These are phyloP conservation scores for Aureobasidium sp. DNA, from an alignment of 2,329 filamentous ascomycete genomes.

Conservation along the genomic window DNA sequence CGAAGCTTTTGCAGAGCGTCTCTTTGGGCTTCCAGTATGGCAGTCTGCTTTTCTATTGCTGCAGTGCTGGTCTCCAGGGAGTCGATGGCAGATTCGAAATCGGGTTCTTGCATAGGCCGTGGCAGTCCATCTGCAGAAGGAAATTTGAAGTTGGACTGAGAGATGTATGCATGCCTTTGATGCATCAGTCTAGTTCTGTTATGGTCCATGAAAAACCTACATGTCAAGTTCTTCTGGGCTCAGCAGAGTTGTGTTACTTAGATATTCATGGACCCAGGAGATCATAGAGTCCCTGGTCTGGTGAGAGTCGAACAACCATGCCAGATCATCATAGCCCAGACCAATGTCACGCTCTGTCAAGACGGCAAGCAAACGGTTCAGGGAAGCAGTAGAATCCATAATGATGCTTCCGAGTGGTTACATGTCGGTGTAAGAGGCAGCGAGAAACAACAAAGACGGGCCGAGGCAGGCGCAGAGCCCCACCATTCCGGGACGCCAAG, in stretches of 20 bases:
- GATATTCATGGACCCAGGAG: slow-evolving; percentile 42
- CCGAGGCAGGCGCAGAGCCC: slow-evolving; percentile 1
- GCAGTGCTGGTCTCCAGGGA: slow-evolving; percentile 59
- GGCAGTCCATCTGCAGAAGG: background rate
- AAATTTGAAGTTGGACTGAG: background rate
- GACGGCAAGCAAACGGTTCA: slow-evolving; percentile 38
- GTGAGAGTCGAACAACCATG: slow-evolving; percentile 40
- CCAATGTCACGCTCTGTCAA: slow-evolving; percentile 39
- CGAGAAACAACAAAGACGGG: slow-evolving; percentile 3
- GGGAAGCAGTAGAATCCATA: slow-evolving; percentile 1
- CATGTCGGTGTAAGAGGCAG: slow-evolving; percentile 6
- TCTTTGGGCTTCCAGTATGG: slow-evolving; percentile 55
- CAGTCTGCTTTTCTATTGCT: slow-evolving; percentile 57
- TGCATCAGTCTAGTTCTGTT: background rate
- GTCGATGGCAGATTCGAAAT: slow-evolving; percentile 55
- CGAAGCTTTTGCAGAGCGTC: slow-evolving; percentile 52
- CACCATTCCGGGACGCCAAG: slow-evolving; percentile 6
- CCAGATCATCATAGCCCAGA: slow-evolving; percentile 40
- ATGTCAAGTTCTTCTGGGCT: slow-evolving; percentile 44
- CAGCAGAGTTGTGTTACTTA: slow-evolving; percentile 42
- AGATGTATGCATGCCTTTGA: background rate
- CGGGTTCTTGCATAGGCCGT: slow-evolving; percentile 51
- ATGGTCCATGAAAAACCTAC: slow-evolving; percentile 32
- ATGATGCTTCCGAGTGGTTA: background rate
- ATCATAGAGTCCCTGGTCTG: slow-evolving; percentile 35